Evolutionary conservation across 1,139 yeast genomes (phyloP).

Genomic region (Meyerozyma carpophila): DNA sequence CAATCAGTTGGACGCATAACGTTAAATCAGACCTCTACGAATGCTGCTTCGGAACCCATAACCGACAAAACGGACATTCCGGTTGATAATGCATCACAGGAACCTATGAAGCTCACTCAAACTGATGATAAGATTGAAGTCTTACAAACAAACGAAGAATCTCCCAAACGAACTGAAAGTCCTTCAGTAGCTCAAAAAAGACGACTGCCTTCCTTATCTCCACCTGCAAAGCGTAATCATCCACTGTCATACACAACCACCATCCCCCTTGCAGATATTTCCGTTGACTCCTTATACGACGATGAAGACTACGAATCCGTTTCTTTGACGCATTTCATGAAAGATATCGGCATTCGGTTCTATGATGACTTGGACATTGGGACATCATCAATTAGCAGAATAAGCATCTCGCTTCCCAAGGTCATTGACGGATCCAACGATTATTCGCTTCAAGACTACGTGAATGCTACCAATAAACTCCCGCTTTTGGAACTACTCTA

Average conservation of each 20-base stretch:
- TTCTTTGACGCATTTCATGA: constrained; percentile 36
- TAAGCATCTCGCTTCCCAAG: constrained; percentile 15
- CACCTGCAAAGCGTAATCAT: constrained; percentile 2
- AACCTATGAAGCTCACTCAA: constrained; percentile 4
- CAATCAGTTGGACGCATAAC: constrained; percentile 5
- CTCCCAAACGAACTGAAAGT: background rate
- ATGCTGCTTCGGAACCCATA: constrained; percentile 2
- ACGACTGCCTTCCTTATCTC: constrained; percentile 5
- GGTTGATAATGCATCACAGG: constrained; percentile 4
- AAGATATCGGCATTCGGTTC: constrained; percentile 45
- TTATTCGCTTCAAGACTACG: constrained; percentile 22
- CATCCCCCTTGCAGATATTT: constrained; percentile 26
- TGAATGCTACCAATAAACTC: constrained; percentile 24
- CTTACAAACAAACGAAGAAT: background rate
- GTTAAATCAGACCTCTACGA: background rate
- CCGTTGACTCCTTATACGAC: constrained; percentile 8
- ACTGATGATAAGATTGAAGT: background rate
- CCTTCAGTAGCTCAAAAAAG: background rate
- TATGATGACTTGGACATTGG: constrained; percentile 46
- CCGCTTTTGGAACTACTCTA: constrained; percentile 42
- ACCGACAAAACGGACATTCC: constrained; percentile 1
- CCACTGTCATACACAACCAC: constrained; percentile 13
- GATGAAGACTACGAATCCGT: constrained; percentile 26
- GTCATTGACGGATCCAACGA: constrained; percentile 6
- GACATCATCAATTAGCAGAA: constrained; percentile 19